These are phyloP conservation scores for Ceratocystis cubensis DNA, from an alignment of 2,329 filamentous ascomycete genomes.

Conservation along the genomic window DNA sequence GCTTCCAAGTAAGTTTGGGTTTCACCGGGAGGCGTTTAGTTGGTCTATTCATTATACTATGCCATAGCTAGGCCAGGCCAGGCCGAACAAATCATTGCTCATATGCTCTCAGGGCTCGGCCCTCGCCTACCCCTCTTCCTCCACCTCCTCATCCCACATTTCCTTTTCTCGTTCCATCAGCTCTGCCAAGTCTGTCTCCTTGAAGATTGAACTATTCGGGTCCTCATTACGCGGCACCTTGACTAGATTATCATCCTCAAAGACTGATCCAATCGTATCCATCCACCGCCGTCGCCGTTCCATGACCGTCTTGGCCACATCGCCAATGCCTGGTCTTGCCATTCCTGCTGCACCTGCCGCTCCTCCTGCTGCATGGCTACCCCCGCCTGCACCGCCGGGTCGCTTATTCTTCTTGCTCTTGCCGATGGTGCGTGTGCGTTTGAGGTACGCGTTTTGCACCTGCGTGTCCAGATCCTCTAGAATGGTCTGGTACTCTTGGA, in stretches of 20 bases:
- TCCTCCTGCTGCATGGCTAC: conserved; percentile 48
- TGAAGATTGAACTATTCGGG: conserved; percentile 59
- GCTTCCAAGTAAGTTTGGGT: too few relatives aligned
- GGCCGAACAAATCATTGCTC: background rate
- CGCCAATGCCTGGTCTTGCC: conserved; percentile 71
- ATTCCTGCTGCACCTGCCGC: conserved; percentile 46
- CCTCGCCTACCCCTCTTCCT: conserved; percentile 36
- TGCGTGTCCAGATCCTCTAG: conserved; percentile 92
- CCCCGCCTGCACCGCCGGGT: conserved; percentile 61
- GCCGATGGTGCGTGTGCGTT: conserved; percentile 85
- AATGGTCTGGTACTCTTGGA: conserved; percentile 94
- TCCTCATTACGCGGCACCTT: conserved; percentile 57
- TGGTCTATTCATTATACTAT: too few relatives aligned
- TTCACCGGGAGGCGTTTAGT: too few relatives aligned
- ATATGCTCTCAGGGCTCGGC: background rate
- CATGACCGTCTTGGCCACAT: conserved; percentile 84
- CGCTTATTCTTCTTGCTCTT: conserved; percentile 87
- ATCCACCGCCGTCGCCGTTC: conserved; percentile 82
- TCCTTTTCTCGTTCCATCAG: conserved; percentile 66
- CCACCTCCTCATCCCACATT: conserved; percentile 68
- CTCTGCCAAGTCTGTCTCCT: conserved; percentile 56
- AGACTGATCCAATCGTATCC: conserved; percentile 78
- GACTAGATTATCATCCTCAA: conserved; percentile 66
- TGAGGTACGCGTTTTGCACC: conserved; percentile 88
- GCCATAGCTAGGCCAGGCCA: background rate